phyloP scores from a whole-genome alignment of 2,329 filamentous ascomycete species.

The Arthrobotrys pseudoclavata region DNA sequence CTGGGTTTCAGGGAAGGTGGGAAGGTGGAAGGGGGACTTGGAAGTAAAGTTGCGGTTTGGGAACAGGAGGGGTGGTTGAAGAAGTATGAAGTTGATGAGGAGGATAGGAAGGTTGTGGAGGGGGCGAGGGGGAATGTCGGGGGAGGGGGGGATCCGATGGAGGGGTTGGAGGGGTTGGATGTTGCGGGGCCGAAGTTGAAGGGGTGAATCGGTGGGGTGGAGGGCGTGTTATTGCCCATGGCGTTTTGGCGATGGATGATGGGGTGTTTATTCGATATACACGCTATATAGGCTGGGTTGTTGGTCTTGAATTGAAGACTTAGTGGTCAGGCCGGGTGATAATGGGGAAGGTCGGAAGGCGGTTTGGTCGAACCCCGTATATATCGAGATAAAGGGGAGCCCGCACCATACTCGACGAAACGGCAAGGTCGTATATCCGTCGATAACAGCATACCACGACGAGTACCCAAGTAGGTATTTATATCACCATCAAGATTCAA shows the following conservation, averaged over 20 bases:
- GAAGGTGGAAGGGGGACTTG: constrained; percentile 72
- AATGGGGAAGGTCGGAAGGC: neutral
- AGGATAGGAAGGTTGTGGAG: constrained; percentile 76
- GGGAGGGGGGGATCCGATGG: constrained; percentile 84
- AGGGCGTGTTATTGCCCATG: neutral
- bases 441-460: no score
- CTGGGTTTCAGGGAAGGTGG: constrained; percentile 16
- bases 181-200: constrained; percentile 87
- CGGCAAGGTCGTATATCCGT: no score
- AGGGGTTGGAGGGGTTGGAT: constrained; percentile 91
- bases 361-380: neutral
- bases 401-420: no score
- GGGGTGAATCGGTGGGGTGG: constrained; percentile 19
- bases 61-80: constrained; percentile 93
- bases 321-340: neutral
- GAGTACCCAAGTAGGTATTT: no score
- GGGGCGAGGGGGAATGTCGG: constrained; percentile 70
- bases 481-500: no score
- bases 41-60: constrained; percentile 95
- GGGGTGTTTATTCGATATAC: neutral
- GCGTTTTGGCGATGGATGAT: constrained; percentile 2
- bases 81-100: constrained; percentile 85
- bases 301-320: neutral
- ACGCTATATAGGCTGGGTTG: no score
- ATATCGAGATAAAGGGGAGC: neutral